These are phyloP conservation scores for Parasitella parasitica DNA, from an alignment of 371 early-diverging fungal species.

Conservation along the genomic window DNA sequence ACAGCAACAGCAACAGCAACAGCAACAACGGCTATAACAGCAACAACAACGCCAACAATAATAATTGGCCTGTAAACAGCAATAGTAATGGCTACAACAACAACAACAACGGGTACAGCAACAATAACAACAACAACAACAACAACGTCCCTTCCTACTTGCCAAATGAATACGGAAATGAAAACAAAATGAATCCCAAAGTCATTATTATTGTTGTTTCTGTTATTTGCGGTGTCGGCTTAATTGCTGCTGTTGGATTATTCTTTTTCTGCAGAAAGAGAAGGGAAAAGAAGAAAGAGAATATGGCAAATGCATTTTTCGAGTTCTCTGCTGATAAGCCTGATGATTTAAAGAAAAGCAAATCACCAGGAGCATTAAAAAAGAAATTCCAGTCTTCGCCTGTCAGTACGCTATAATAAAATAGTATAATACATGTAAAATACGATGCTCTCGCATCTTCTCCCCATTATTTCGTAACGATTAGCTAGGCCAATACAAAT, in stretches of 20 bases:
- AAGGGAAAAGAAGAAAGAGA: slow-evolving; percentile 32
- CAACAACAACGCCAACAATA: slow-evolving; percentile 1
- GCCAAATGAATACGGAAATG: background rate
- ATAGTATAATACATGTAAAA: background rate
- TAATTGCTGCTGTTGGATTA: slow-evolving; percentile 20
- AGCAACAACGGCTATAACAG: slow-evolving; percentile 11
- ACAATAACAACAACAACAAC: slow-evolving; percentile 5
- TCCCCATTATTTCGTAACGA: too few relatives aligned
- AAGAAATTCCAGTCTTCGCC: slow-evolving; percentile 18
- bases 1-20: slow-evolving; percentile 1
- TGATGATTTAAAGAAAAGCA: slow-evolving; percentile 11
- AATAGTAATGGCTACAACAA: background rate
- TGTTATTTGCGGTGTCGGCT: slow-evolving; percentile 15
- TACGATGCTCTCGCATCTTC: background rate
- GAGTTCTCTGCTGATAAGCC: slow-evolving; percentile 31
- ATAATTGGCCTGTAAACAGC: background rate
- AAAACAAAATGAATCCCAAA: background rate
- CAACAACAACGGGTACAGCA: background rate
- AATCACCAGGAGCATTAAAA: slow-evolving; percentile 9
- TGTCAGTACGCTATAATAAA: slow-evolving; percentile 4
- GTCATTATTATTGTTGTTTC: slow-evolving; percentile 20
- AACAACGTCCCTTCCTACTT: background rate
- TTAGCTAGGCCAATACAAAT: too few relatives aligned
- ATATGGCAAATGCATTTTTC: slow-evolving; percentile 35
- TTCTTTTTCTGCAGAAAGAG: slow-evolving; percentile 21